Evolutionary conservation across 257 asterid genomes (phyloP).

Genomic region (Parsonsia alboflavescens): DNA sequence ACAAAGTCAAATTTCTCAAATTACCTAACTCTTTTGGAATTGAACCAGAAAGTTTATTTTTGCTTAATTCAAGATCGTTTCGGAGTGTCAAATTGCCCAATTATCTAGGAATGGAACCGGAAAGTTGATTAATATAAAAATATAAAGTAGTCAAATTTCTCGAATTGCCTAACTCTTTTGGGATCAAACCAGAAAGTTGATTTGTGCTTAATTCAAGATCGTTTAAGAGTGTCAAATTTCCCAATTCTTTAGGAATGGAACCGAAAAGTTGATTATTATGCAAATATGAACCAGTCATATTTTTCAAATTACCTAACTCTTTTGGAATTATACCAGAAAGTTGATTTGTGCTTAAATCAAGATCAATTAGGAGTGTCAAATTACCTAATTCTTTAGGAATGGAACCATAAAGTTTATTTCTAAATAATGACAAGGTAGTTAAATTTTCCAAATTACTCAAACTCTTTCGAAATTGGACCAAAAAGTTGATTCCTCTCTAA

Average conservation of each 20-base stretch:
- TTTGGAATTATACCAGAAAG: too few relatives aligned
- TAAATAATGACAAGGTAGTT: too few relatives aligned
- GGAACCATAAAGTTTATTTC: too few relatives aligned
- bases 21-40: neutral
- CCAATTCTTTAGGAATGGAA: neutral
- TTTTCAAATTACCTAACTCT: too few relatives aligned
- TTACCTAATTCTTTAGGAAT: too few relatives aligned
- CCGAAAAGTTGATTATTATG: neutral
- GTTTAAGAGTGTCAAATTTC: neutral
- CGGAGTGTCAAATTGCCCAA: neutral
- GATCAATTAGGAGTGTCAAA: too few relatives aligned
- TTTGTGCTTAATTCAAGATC: neutral
- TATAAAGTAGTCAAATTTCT: neutral
- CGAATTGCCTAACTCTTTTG: conserved; percentile 1
- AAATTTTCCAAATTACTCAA: too few relatives aligned
- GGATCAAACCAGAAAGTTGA: conserved; percentile 2
- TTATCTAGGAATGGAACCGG: conserved; percentile 15
- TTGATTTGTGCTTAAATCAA: too few relatives aligned
- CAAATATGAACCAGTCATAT: neutral
- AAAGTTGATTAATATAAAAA: conserved; percentile 8
- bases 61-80: neutral
- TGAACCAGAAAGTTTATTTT: neutral
- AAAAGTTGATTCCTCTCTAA: too few relatives aligned
- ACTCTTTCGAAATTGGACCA: too few relatives aligned
- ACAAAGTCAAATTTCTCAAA: too few relatives aligned